A percentile compares a stretch with the other conserved stretches of the same genome.
These are phyloP conservation scores for Penicillium bialowiezense DNA, from an alignment of 495 filamentous ascomycete species.

Conservation along the genomic window DNA sequence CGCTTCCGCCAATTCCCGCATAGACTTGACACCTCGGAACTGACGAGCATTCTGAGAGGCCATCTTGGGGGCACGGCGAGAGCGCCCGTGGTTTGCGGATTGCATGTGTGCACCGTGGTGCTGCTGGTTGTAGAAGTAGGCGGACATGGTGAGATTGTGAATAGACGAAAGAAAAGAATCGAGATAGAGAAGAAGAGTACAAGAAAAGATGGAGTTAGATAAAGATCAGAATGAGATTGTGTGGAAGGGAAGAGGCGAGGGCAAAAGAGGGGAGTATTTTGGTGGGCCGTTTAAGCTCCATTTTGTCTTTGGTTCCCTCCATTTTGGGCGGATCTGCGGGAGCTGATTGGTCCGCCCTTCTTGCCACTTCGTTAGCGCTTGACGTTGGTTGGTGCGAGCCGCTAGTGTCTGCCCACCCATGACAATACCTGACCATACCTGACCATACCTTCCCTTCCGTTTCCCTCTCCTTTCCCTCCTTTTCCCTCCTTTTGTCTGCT, in stretches of 20 bases:
- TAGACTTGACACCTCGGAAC: constrained; percentile 75
- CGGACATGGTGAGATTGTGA: constrained; percentile 60
- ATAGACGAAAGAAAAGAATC: constrained; percentile 7
- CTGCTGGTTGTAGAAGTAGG: constrained; percentile 63
- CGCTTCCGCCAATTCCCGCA: constrained; percentile 84
- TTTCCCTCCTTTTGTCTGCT: too few species aligned
- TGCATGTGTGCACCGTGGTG: constrained; percentile 48
- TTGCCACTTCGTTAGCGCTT: not conserved
- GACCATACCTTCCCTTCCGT: not conserved
- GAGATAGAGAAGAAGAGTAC: constrained; percentile 31
- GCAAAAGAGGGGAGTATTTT: constrained; percentile 29
- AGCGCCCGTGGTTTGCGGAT: constrained; percentile 69
- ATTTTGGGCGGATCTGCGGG: not conserved
- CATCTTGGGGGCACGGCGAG: constrained; percentile 81
- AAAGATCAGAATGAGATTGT: constrained; percentile 25
- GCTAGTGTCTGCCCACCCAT: not conserved
- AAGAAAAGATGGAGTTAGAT: constrained; percentile 26
- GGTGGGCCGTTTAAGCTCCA: not conserved
- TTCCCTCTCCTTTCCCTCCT: too few species aligned
- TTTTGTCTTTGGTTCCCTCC: not conserved
- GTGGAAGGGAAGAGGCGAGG: constrained; percentile 20
- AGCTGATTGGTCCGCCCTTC: not conserved
- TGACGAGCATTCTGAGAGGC: constrained; percentile 79
- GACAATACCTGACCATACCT: not conserved
- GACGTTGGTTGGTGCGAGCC: not conserved